These are phyloP conservation scores for Asterophora parasitica DNA, from an alignment of 768 basidiomycete genomes.

Conservation along the genomic window DNA sequence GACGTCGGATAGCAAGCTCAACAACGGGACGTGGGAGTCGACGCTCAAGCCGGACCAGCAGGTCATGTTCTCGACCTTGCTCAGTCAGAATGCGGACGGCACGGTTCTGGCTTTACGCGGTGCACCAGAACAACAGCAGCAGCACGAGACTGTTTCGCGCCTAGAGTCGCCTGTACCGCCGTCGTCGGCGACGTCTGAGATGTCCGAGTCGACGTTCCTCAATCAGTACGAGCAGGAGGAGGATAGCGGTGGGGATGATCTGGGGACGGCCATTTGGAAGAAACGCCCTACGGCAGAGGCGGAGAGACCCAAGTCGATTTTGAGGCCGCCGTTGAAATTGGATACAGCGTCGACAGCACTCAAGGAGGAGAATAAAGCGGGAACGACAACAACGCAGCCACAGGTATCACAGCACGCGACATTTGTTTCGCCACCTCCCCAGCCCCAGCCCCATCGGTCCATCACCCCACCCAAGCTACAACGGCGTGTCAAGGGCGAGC, in stretches of 20 bases:
- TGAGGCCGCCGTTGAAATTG: slow-evolving; percentile 41
- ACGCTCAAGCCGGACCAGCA: slow-evolving; percentile 30
- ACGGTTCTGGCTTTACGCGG: slow-evolving; percentile 21
- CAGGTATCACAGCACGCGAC: slow-evolving; percentile 15
- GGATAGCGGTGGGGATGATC: slow-evolving; percentile 39
- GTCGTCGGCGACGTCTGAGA: slow-evolving; percentile 16
- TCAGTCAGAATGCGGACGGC: slow-evolving; percentile 20
- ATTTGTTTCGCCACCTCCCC: slow-evolving; percentile 19
- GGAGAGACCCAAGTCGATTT: slow-evolving; percentile 23
- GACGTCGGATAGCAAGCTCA: slow-evolving; percentile 22
- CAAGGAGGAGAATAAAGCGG: slow-evolving; percentile 1
- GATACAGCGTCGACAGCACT: slow-evolving; percentile 27
- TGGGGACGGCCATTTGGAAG: slow-evolving; percentile 41
- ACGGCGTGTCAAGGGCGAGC: slow-evolving; percentile 26
- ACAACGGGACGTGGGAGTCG: slow-evolving; percentile 19
- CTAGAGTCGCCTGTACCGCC: slow-evolving; percentile 19
- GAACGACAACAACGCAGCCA: neutral
- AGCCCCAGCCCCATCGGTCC: slow-evolving; percentile 21
- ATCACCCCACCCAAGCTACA: slow-evolving; percentile 18
- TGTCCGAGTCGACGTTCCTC: slow-evolving; percentile 12
- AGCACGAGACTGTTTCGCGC: neutral
- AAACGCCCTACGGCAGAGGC: slow-evolving; percentile 31
- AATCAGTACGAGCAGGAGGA: slow-evolving; percentile 39
- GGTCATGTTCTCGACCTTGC: slow-evolving; percentile 19
- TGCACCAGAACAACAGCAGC: neutral